Conservation (phyloP, 176 grass and related monocot genomes). For the Ensete ventricosum region DNA sequence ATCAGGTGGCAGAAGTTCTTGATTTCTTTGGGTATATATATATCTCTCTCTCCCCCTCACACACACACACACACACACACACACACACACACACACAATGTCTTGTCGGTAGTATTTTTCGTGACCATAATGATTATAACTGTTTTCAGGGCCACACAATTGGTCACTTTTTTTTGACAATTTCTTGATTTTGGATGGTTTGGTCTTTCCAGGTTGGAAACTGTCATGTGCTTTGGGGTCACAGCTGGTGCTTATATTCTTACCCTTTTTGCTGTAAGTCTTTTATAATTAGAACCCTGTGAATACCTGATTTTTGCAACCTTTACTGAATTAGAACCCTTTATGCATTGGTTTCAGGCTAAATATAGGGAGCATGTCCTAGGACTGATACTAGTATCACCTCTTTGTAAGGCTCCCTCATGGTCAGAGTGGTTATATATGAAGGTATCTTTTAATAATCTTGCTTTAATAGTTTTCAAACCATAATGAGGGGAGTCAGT, state of each 20-base stretch:
- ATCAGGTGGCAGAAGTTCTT: slow-evolving; percentile 85
- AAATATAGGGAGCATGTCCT: slow-evolving; percentile 91
- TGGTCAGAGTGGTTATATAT: slow-evolving; percentile 96
- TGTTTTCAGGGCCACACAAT: background rate
- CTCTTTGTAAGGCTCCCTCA: slow-evolving; percentile 75
- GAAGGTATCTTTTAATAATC: slow-evolving; percentile 47
- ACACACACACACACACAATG: too few species aligned
- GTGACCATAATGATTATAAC: background rate
- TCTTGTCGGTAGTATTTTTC: too few species aligned
- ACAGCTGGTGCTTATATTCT: slow-evolving; percentile 95
- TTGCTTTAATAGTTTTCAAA: background rate
- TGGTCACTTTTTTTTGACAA: slow-evolving; percentile 15
- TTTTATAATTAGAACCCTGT: slow-evolving; percentile 18
- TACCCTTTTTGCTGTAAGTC: slow-evolving; percentile 82
- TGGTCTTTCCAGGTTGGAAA: slow-evolving; percentile 62
- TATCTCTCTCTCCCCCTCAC: background rate
- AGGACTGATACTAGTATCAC: slow-evolving; percentile 89
- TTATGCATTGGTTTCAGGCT: slow-evolving; percentile 39
- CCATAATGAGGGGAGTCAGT: background rate
- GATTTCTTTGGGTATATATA: slow-evolving; percentile 89
- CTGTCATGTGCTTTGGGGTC: slow-evolving; percentile 99
- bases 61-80: too few species aligned
- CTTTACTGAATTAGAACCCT: slow-evolving; percentile 2
- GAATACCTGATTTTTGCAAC: slow-evolving; percentile 1
- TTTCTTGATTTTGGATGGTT: slow-evolving; percentile 24